Evolutionary conservation across 1,139 yeast species (phyloP).

Genomic region (Hansenula anomala): DNA sequence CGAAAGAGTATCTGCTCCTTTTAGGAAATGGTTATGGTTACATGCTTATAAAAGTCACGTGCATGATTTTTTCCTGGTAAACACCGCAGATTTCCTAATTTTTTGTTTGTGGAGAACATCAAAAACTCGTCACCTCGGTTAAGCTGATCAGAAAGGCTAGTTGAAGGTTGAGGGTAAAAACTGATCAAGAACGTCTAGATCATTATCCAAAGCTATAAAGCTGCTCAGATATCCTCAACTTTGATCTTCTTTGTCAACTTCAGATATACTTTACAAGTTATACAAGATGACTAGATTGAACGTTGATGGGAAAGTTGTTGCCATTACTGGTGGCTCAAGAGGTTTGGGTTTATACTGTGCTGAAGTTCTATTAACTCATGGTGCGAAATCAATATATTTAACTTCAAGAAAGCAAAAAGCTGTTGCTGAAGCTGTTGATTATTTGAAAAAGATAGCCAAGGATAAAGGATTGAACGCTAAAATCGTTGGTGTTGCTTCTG

Average conservation of each 20-base stretch:
- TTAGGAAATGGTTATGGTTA: neutral
- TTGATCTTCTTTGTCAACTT: neutral
- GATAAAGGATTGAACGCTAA: conserved; percentile 37
- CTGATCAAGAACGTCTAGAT: neutral
- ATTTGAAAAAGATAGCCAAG: conserved; percentile 43
- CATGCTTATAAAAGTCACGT: neutral
- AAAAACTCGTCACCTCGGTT: too few species aligned
- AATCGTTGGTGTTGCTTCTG: conserved; percentile 56
- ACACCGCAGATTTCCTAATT: too few species aligned
- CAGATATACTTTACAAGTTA: neutral
- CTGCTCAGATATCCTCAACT: neutral
- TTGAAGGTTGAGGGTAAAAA: too few species aligned
- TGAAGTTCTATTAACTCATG: conserved; percentile 58
- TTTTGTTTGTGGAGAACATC: neutral
- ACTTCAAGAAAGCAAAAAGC: conserved; percentile 65
- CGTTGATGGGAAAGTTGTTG: conserved; percentile 63
- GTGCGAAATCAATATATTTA: conserved; percentile 59
- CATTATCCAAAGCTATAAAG: too few species aligned
- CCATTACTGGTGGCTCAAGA: conserved; percentile 77
- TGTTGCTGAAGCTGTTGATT: conserved; percentile 52
- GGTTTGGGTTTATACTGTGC: conserved; percentile 72
- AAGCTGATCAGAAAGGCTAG: too few species aligned
- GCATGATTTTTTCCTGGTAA: too few species aligned
- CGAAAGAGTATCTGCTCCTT: too few species aligned
- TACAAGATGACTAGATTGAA: conserved; percentile 22